phyloP scores from a whole-genome alignment of 352 stramenopile species.

The Blastocystis sp. region DNA sequence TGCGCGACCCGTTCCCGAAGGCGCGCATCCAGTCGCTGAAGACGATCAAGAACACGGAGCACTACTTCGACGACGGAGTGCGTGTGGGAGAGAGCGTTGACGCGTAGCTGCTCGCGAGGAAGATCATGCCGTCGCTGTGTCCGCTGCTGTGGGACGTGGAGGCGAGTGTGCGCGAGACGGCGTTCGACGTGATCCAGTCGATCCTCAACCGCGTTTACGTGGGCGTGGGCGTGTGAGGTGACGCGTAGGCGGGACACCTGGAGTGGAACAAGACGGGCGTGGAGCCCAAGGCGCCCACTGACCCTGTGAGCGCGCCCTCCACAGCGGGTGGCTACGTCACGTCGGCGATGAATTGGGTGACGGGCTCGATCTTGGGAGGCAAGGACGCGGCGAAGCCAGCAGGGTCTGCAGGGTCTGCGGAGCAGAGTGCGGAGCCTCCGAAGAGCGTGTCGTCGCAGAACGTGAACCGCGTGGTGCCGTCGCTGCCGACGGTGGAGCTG shows the following conservation, averaged over 20 bases:
- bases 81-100: neutral
- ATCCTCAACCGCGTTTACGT: slow-evolving; percentile 67
- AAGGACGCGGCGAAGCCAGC: neutral
- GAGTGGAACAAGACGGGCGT: slow-evolving; percentile 50
- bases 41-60: slow-evolving; percentile 70
- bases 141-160: slow-evolving; percentile 66
- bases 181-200: slow-evolving; percentile 61
- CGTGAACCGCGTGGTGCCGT: slow-evolving; percentile 43
- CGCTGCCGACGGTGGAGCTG: neutral
- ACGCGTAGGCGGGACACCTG: slow-evolving; percentile 29
- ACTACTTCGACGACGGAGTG: slow-evolving; percentile 66
- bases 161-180: slow-evolving; percentile 11
- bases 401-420: neutral
- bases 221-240: neutral
- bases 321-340: slow-evolving; percentile 11
- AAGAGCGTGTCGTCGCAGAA: slow-evolving; percentile 13
- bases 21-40: slow-evolving; percentile 70
- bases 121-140: slow-evolving; percentile 63
- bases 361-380: slow-evolving; percentile 20
- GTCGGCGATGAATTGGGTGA: slow-evolving; percentile 42
- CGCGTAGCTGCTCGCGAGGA: slow-evolving; percentile 53
- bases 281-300: slow-evolving; percentile 26
- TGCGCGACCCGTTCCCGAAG: slow-evolving; percentile 68
- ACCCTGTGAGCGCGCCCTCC: neutral
- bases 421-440: neutral